These are phyloP conservation scores for Acmispon strigosus DNA, from an alignment of 306 rosid genomes.

Conservation along the genomic window DNA sequence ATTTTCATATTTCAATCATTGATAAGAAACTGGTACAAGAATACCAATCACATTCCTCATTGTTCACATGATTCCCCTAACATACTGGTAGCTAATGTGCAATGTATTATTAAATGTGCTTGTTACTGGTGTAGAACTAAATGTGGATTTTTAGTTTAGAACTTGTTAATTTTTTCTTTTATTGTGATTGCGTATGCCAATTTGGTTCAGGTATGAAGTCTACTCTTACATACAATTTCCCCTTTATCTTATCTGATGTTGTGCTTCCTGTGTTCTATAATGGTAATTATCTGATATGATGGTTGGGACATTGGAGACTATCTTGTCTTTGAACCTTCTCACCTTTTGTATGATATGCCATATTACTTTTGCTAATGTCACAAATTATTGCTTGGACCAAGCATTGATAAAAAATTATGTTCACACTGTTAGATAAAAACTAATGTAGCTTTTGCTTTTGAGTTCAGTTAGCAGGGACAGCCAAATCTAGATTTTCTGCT, in stretches of 20 bases:
- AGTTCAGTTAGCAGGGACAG: conserved; percentile 89
- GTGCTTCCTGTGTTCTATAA: no score
- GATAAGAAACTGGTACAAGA: not conserved
- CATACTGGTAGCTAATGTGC: not conserved
- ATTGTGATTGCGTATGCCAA: no score
- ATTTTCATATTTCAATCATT: not conserved
- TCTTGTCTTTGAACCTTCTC: no score
- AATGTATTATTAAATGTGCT: no score
- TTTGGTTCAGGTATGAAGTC: no score
- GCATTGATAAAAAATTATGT: not conserved
- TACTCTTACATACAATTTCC: no score
- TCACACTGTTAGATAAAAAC: not conserved
- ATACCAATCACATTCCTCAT: not conserved
- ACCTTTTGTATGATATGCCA: not conserved
- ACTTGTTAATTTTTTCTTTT: no score
- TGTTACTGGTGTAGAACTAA: no score
- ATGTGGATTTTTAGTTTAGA: no score
- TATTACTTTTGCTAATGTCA: not conserved
- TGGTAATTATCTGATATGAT: no score
- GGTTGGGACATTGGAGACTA: no score
- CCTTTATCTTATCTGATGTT: no score
- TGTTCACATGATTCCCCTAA: not conserved
- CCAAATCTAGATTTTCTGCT: conserved; percentile 95
- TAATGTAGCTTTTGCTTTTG: conserved; percentile 11
- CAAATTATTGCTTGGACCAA: conserved; percentile 14